Evolutionary conservation across 768 basidiomycete species (phyloP).

Genomic region (Lepiota venenata): DNA sequence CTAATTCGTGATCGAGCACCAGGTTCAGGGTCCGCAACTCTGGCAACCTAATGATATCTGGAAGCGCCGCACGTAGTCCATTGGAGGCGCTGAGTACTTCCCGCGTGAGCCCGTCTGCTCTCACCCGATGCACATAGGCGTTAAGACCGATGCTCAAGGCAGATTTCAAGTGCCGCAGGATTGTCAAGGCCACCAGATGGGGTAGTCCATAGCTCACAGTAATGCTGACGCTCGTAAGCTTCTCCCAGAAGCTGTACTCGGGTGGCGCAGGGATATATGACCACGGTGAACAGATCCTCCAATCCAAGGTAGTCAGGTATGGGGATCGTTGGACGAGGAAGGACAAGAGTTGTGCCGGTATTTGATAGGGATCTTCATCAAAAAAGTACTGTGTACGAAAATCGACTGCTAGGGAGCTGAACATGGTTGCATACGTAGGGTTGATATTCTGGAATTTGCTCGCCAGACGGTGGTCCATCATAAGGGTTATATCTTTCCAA

Average conservation of each 20-base stretch:
- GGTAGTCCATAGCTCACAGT: slow-evolving; percentile 3
- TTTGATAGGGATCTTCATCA: slow-evolving; percentile 1
- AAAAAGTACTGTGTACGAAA: slow-evolving; percentile 1
- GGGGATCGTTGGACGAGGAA: not conserved
- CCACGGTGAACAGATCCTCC: not conserved
- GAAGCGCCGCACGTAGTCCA: not conserved
- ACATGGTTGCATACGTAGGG: not conserved
- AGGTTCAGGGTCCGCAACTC: not conserved
- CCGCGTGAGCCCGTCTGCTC: not conserved
- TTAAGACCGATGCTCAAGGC: not conserved
- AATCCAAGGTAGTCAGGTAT: not conserved
- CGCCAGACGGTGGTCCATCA: not conserved
- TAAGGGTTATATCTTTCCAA: not conserved
- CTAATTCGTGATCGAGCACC: not conserved
- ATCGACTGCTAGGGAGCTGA: not conserved
- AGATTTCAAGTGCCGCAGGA: not conserved
- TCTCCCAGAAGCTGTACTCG: not conserved
- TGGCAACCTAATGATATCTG: not conserved
- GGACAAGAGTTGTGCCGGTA: not conserved
- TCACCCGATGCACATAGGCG: not conserved
- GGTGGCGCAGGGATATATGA: not conserved
- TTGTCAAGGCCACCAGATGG: not conserved
- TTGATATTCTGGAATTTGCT: not conserved
- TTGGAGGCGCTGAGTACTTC: not conserved
- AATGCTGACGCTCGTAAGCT: not conserved